phyloP scores from a whole-genome alignment of 225 moss, liverwort and hornwort species.

The Sphagnum tenellum region DNA sequence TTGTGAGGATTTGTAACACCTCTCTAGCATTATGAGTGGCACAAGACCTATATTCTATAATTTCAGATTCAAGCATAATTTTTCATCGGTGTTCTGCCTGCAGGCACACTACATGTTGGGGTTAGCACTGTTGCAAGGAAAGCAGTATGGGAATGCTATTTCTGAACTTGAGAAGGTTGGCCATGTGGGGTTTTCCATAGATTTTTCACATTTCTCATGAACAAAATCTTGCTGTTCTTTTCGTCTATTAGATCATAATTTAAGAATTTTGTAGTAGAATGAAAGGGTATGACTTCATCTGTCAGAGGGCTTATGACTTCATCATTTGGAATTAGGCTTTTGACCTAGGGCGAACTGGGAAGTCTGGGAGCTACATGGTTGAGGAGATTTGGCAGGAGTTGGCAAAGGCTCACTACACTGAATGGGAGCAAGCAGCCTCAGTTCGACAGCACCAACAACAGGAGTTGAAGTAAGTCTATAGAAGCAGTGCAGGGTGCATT shows the following conservation, averaged over 20 bases:
- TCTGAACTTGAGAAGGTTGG: slow-evolving; percentile 32
- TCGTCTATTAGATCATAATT: no score
- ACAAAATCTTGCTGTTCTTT: no score
- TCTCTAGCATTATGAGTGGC: no score
- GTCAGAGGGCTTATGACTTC: no score
- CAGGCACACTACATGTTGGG: slow-evolving; percentile 53
- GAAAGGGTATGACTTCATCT: no score
- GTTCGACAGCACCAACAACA: slow-evolving; percentile 36
- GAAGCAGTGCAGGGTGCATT: no score
- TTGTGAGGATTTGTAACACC: no score
- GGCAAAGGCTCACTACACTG: slow-evolving; percentile 47
- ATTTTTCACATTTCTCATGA: no score
- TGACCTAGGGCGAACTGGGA: slow-evolving; percentile 60
- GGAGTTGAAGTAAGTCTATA: slow-evolving; percentile 32
- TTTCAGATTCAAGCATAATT: background rate
- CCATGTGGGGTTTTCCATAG: no score
- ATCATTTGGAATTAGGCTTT: slow-evolving; percentile 26
- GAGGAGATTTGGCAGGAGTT: slow-evolving; percentile 88
- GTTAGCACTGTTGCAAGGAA: slow-evolving; percentile 26
- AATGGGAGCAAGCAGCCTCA: slow-evolving; percentile 50
- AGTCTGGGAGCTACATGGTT: slow-evolving; percentile 52
- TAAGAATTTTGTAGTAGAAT: no score
- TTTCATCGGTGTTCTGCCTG: background rate
- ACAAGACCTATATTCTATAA: background rate
- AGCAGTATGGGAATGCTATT: slow-evolving; percentile 26